Conservation (phyloP, 2,329 filamentous ascomycete species). For the Verruconis gallopava region DNA sequence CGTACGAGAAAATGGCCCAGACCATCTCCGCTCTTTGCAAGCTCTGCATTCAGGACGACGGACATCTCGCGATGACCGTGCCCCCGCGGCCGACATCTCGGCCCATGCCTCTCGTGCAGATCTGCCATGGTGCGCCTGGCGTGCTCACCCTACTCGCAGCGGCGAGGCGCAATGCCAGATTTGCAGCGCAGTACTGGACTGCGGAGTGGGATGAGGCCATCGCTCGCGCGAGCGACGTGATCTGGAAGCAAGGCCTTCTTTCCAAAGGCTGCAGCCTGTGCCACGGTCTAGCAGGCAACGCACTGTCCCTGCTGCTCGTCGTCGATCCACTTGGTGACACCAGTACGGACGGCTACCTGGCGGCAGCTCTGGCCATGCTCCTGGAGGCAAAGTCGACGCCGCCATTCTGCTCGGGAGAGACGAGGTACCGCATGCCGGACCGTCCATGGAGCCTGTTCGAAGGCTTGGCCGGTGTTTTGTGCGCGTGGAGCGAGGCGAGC, state of each 20-base stretch:
- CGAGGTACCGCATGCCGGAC: conserved; percentile 10
- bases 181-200: not conserved
- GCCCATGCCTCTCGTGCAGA: conserved; percentile 24
- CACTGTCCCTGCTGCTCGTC: conserved; percentile 26
- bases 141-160: conserved; percentile 24
- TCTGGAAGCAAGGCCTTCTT: conserved; percentile 30
- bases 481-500: conserved; percentile 30
- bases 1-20: not conserved
- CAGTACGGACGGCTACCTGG: not conserved
- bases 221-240: conserved; percentile 15
- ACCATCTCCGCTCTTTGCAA: conserved; percentile 21
- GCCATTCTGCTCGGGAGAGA: conserved; percentile 12
- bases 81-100: conserved; percentile 20
- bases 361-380: not conserved
- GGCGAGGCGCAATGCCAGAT: conserved; percentile 11
- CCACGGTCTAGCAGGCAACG: conserved; percentile 30
- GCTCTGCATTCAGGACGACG: conserved; percentile 21
- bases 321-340: conserved; percentile 27
- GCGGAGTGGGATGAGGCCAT: not conserved
- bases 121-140: conserved; percentile 29
- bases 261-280: conserved; percentile 30
- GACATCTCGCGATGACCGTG: conserved; percentile 27
- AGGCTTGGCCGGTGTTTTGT: conserved; percentile 27
- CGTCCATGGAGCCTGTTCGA: conserved; percentile 26
- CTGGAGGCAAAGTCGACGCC: not conserved